Conservation (phyloP, 228 moss, liverwort and hornwort species). For the Sphagnum fallax region DNA sequence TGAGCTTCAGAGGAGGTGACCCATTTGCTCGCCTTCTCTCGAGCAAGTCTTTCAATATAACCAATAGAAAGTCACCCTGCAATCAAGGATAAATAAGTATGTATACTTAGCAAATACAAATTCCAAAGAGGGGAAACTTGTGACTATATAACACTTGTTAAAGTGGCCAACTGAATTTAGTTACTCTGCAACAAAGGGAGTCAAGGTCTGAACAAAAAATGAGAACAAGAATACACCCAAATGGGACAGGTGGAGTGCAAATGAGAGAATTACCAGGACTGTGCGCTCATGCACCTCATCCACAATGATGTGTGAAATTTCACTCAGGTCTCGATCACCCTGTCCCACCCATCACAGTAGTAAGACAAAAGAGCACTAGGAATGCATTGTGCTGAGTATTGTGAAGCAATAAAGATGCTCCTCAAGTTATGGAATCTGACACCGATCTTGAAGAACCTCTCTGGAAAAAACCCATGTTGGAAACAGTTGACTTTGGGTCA, state of each 20-base stretch:
- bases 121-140: too few species aligned
- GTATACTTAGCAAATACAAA: background rate
- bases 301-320: slow-evolving; percentile 88
- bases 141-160: too few species aligned
- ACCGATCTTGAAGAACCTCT: too few species aligned
- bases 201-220: too few species aligned
- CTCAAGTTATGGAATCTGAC: too few species aligned
- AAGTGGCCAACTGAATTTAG: too few species aligned
- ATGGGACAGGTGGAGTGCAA: background rate
- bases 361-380: background rate
- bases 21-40: slow-evolving; percentile 63
- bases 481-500: too few species aligned
- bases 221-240: background rate
- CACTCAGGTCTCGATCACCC: slow-evolving; percentile 84
- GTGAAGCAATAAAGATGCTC: too few species aligned
- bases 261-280: slow-evolving; percentile 53
- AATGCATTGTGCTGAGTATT: background rate
- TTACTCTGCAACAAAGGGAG: too few species aligned
- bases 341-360: slow-evolving; percentile 12
- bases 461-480: too few species aligned
- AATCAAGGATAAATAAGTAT: slow-evolving; percentile 1
- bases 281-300: slow-evolving; percentile 99
- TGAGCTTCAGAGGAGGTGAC: slow-evolving; percentile 62
- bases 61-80: slow-evolving; percentile 94
- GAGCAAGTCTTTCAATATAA: slow-evolving; percentile 87